phyloP scores from a whole-genome alignment of 495 filamentous ascomycete species.

The Aspergillus sparsus region DNA sequence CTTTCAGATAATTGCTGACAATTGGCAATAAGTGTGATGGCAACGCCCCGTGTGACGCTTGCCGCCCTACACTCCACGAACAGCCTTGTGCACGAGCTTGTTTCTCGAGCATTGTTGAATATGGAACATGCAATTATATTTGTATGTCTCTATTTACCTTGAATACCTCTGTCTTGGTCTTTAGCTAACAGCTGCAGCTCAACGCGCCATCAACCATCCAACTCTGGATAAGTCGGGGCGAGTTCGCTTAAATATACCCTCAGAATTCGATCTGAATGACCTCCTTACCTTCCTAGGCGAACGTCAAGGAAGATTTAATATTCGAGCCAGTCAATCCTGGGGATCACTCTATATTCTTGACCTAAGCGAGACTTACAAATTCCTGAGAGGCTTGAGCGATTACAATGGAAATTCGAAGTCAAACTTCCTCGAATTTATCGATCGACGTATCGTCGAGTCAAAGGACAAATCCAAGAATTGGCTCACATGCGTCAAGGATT shows the following conservation, averaged over 20 bases:
- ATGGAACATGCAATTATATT: constrained; percentile 53
- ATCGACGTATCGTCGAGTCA: constrained; percentile 49
- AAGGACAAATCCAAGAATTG: constrained; percentile 53
- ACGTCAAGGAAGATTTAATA: constrained; percentile 51
- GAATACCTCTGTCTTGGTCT: not conserved
- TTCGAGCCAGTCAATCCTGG: constrained; percentile 49
- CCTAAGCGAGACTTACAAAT: constrained; percentile 47
- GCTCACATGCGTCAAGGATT: constrained; percentile 49
- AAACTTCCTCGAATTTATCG: constrained; percentile 50
- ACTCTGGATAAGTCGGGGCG: constrained; percentile 38
- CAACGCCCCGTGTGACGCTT: constrained; percentile 50
- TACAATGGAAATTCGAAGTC: constrained; percentile 50
- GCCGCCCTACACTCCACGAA: constrained; percentile 48
- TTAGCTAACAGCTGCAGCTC: constrained; percentile 32
- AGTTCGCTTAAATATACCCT: constrained; percentile 45
- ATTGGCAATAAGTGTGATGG: constrained; percentile 43
- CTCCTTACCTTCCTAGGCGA: constrained; percentile 45
- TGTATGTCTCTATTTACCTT: constrained; percentile 32
- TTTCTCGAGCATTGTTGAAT: constrained; percentile 53
- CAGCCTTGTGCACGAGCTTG: constrained; percentile 52
- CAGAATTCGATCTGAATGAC: constrained; percentile 44
- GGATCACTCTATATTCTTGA: constrained; percentile 49
- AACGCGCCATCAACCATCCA: constrained; percentile 50
- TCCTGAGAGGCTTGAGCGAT: constrained; percentile 46
- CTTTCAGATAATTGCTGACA: constrained; percentile 6